These are phyloP conservation scores for Fusarium continuum DNA, from an alignment of 2,329 filamentous ascomycete species.

Conservation along the genomic window DNA sequence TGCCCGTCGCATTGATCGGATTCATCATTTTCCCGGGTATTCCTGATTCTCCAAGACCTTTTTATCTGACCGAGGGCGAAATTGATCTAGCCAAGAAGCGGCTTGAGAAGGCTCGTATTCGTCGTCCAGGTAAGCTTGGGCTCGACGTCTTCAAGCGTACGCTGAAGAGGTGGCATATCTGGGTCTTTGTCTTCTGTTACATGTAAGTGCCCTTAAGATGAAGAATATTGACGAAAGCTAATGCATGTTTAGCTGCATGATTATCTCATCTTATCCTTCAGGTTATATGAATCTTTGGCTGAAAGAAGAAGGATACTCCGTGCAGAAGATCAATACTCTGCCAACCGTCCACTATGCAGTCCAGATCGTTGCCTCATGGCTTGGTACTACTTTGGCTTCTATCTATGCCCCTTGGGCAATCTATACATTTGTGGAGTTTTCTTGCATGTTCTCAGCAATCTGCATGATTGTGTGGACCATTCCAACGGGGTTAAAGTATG, in stretches of 20 bases:
- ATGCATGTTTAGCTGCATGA: conserved; percentile 16
- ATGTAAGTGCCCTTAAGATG: neutral
- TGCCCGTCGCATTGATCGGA: conserved; percentile 9
- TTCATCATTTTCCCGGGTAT: conserved; percentile 16
- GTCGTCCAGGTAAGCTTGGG: conserved; percentile 3
- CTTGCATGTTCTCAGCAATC: conserved; percentile 5
- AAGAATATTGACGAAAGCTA: neutral
- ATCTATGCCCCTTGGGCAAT: conserved; percentile 11
- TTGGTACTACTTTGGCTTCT: conserved; percentile 39
- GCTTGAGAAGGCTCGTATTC: conserved; percentile 1
- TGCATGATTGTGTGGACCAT: conserved; percentile 20
- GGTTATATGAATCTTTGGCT: conserved; percentile 46
- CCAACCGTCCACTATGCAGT: conserved; percentile 44
- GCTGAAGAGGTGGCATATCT: neutral
- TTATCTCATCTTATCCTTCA: conserved; percentile 40
- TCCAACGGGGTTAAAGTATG: conserved; percentile 6
- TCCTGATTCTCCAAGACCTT: conserved; percentile 3
- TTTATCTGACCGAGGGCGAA: neutral
- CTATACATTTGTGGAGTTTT: neutral
- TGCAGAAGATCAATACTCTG: conserved; percentile 43
- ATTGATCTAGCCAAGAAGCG: conserved; percentile 8
- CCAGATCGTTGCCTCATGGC: conserved; percentile 41
- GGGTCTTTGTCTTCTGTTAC: neutral
- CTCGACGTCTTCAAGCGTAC: neutral
- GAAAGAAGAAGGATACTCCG: conserved; percentile 30